These are phyloP conservation scores for Leptographium flavum DNA, from an alignment of 2,329 filamentous ascomycete species.

Conservation along the genomic window DNA sequence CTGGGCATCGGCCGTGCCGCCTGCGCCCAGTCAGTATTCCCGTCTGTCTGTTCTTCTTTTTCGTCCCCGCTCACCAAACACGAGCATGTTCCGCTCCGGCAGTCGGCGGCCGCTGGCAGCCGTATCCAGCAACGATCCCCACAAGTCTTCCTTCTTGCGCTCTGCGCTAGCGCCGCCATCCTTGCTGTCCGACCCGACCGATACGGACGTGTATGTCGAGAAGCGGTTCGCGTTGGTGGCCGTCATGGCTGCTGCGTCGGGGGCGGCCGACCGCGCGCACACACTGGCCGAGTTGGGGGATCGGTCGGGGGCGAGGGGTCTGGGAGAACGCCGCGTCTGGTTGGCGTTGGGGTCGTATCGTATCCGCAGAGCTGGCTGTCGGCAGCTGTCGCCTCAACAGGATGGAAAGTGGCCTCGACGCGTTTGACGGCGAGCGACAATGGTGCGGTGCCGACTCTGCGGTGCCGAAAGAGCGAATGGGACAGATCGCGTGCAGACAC, in stretches of 20 bases:
- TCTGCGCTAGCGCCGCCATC: constrained; percentile 22
- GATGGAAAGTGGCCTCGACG: too few relatives aligned
- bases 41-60: constrained; percentile 11
- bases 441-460: too few relatives aligned
- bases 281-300: neutral
- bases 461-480: too few relatives aligned
- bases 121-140: constrained; percentile 83
- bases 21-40: constrained; percentile 24
- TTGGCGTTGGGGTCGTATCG: neutral
- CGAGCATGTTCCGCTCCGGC: constrained; percentile 80
- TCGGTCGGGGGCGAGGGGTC: too few relatives aligned
- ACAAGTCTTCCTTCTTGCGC: constrained; percentile 77
- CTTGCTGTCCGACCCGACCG: constrained; percentile 36
- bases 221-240: constrained; percentile 38
- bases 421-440: too few relatives aligned
- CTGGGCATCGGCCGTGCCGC: constrained; percentile 71
- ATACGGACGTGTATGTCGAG: constrained; percentile 44
- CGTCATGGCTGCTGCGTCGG: constrained; percentile 24
- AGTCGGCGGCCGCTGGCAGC: constrained; percentile 82
- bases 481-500: too few relatives aligned
- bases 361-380: too few relatives aligned
- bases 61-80: constrained; percentile 48
- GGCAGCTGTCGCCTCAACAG: too few relatives aligned
- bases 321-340: neutral
- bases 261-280: neutral